Evolutionary conservation across 179 eudicot species (phyloP), one percentile per base, ranked within the genome.

Genomic region (Dionaea muscipula): DNA sequence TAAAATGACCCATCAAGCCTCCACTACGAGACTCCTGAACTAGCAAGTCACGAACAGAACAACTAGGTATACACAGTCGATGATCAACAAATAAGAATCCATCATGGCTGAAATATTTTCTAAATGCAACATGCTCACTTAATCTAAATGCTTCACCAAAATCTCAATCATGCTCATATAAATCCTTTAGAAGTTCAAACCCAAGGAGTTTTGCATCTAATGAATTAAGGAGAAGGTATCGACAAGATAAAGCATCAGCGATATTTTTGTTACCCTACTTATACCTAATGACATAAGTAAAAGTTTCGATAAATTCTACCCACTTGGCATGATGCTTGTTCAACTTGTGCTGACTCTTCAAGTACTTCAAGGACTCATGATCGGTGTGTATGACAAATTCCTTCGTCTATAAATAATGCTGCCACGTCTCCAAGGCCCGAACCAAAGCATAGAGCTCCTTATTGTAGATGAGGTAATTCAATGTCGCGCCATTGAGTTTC

Each of bases 371-470:
- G n/a, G n/a, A n/a, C n/a, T n/a, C n/a, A n/a, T n/a, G n/a, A n/a
- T n/a, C n/a, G n/a, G n/a, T n/a, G n/a, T n/a, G n/a, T n/a, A n/a
- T n/a, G n/a, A n/a, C n/a, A n/a, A n/a, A n/a, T n/a, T n/a, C n/a
- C n/a, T n/a, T n/a, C n/a, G n/a, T n/a, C n/a, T n/a, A n/a, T n/a
- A n/a, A n/a, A n/a, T n/a, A n/a, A n/a, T n/a, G n/a, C n/a, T n/a
- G n/a, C n/a, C n/a, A 31, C 7, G 24, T 19, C 18, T 45, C 4
- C 1, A 57, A 22, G 24, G 53, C 40, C 18, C 43, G 20, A 18
- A 57, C 61, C 14, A 31, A 31, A 2, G 57, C 45, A 45, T 58
- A 58, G 2, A 58, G 18, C 28, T 58, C 28, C 2, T 46, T 46
- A 31, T 58, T 43, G n/a, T n/a, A n/a, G n/a, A n/a, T n/a, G n/a